Evolutionary conservation across 2,329 filamentous ascomycete species (phyloP).

Genomic region (Colletotrichum sp.): DNA sequence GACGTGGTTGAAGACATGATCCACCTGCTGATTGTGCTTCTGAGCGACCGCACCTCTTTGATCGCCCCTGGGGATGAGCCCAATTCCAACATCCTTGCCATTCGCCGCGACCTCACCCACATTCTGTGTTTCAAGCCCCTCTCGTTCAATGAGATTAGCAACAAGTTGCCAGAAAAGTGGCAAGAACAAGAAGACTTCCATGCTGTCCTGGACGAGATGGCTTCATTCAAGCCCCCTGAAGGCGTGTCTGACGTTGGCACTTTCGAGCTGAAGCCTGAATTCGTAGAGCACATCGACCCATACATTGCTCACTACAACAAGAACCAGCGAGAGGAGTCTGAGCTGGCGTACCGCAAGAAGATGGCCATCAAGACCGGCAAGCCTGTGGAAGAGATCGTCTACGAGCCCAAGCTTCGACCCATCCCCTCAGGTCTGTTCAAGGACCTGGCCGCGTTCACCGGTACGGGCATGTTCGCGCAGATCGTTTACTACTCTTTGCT

Average conservation of each 20-base stretch:
- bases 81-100: conserved; percentile 69
- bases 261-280: conserved; percentile 89
- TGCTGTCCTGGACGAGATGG: conserved; percentile 83
- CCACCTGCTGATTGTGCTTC: conserved; percentile 86
- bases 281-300: conserved; percentile 87
- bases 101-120: conserved; percentile 90
- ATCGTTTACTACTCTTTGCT: conserved; percentile 87
- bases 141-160: conserved; percentile 89
- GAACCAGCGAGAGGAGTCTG: conserved; percentile 95
- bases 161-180: conserved; percentile 85
- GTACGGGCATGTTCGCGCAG: conserved; percentile 85
- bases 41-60: conserved; percentile 87
- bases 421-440: conserved; percentile 81
- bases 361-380: conserved; percentile 89
- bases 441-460: conserved; percentile 78
- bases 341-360: conserved; percentile 85
- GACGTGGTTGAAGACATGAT: conserved; percentile 97
- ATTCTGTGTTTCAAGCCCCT: conserved; percentile 95
- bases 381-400: conserved; percentile 82
- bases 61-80: conserved; percentile 70
- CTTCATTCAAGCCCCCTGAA: conserved; percentile 87
- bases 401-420: conserved; percentile 81
- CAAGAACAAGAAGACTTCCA: conserved; percentile 90
- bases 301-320: conserved; percentile 97
- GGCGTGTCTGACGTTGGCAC: conserved; percentile 91